phyloP scores from a whole-genome alignment of 345 rosid species.

The Turritis glabra region DNA sequence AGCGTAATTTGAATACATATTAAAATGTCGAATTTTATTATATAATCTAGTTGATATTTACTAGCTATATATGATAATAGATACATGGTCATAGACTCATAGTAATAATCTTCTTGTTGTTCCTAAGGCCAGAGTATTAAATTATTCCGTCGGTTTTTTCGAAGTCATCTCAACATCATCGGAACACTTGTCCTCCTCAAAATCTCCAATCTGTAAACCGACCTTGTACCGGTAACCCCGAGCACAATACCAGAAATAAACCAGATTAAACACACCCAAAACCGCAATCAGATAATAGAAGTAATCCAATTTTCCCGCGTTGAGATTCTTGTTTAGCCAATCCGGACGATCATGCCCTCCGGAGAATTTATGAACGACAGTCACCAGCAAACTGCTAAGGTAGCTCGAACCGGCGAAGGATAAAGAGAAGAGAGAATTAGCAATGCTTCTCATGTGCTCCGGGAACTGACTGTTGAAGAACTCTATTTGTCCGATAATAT shows the following conservation, averaged over 20 bases:
- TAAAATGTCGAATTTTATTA: neutral
- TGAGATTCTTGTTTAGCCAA: conserved; percentile 73
- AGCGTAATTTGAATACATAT: neutral
- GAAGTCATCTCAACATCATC: conserved; percentile 41
- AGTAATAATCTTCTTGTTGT: conserved; percentile 10
- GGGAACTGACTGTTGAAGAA: conserved; percentile 88
- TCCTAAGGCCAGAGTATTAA: neutral
- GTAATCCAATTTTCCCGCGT: conserved; percentile 77
- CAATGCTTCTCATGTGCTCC: conserved; percentile 85
- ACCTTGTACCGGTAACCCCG: conserved; percentile 62
- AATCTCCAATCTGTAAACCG: conserved; percentile 52
- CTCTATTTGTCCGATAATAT: conserved; percentile 75
- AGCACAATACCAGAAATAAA: conserved; percentile 67
- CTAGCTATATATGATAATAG: too few species aligned
- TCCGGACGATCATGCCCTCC: conserved; percentile 55
- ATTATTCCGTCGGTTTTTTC: conserved; percentile 19
- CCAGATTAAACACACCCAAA: conserved; percentile 61
- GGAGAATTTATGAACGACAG: conserved; percentile 56
- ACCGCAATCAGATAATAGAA: conserved; percentile 77
- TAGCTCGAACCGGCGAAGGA: conserved; percentile 70
- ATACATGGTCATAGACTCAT: neutral
- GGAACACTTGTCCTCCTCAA: conserved; percentile 30
- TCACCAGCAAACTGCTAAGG: conserved; percentile 66
- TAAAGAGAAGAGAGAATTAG: conserved; percentile 68
- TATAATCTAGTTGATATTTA: conserved; percentile 16